These are phyloP conservation scores for Aleurites moluccanus DNA, from an alignment of 441 rosid species.

Conservation along the genomic window DNA sequence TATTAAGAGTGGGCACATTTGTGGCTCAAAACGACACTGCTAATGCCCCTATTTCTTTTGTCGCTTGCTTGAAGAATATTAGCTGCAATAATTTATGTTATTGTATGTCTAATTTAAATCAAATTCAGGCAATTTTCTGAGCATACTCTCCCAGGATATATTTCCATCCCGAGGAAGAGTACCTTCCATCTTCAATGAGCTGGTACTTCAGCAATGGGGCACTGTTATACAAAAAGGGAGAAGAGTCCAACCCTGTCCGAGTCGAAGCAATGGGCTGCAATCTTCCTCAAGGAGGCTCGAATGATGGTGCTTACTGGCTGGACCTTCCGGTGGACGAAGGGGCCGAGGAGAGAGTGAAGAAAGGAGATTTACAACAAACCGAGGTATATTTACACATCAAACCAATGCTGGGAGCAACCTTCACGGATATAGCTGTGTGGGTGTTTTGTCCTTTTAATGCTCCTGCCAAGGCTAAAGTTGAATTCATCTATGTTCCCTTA, in stretches of 20 bases:
- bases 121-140: constrained; percentile 47
- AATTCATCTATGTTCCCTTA: constrained; percentile 42
- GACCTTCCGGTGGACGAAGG: constrained; percentile 64
- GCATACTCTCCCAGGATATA: constrained; percentile 63
- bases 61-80: constrained; percentile 62
- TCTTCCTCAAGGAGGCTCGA: constrained; percentile 78
- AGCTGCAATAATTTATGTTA: constrained; percentile 25
- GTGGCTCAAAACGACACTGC: constrained; percentile 30
- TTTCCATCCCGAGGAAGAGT: constrained; percentile 73
- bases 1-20: constrained; percentile 61
- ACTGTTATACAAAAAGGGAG: constrained; percentile 54
- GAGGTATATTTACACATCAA: constrained; percentile 66
- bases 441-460: constrained; percentile 87
- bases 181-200: constrained; percentile 62
- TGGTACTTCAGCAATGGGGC: constrained; percentile 79
- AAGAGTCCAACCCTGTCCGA: constrained; percentile 55
- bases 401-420: constrained; percentile 77
- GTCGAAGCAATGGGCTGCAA: constrained; percentile 59
- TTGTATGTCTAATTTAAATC: constrained; percentile 56
- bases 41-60: constrained; percentile 18
- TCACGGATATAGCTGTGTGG: constrained; percentile 74
- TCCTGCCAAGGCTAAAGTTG: constrained; percentile 64
- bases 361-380: constrained; percentile 49
- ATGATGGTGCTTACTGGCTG: constrained; percentile 72
- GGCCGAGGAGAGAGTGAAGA: constrained; percentile 53